Conservation (phyloP, 805 yeast species). For the Starmerella stellata region DNA sequence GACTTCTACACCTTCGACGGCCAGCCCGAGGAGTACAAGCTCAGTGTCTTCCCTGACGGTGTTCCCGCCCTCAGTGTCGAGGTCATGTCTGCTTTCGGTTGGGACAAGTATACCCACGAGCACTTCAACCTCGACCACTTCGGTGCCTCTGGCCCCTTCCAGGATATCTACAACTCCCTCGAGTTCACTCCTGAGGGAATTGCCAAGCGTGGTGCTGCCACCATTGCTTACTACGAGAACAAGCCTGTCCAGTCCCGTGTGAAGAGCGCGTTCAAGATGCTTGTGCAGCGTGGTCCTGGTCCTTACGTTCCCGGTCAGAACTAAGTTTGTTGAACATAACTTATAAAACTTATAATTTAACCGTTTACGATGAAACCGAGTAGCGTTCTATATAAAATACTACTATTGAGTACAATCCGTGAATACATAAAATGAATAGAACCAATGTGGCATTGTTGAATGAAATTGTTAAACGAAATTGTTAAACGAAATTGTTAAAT, state of each 20-base stretch:
- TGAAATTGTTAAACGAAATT: too few relatives aligned
- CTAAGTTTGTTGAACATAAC: too few relatives aligned
- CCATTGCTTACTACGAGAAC: slow-evolving; percentile 71
- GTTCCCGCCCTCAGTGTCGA: slow-evolving; percentile 85
- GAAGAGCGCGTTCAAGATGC: slow-evolving; percentile 21
- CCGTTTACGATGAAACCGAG: too few relatives aligned
- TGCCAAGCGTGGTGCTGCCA: slow-evolving; percentile 66
- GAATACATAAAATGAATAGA: too few relatives aligned
- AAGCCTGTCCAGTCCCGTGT: slow-evolving; percentile 53
- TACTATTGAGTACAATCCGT: too few relatives aligned
- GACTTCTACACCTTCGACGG: slow-evolving; percentile 78
- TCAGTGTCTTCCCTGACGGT: slow-evolving; percentile 84
- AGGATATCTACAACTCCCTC: slow-evolving; percentile 62
- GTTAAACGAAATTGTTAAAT: too few relatives aligned
- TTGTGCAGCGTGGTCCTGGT: slow-evolving; percentile 19
- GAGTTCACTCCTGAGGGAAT: slow-evolving; percentile 88
- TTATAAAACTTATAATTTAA: too few relatives aligned
- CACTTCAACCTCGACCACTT: slow-evolving; percentile 90
- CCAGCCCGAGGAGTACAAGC: slow-evolving; percentile 64
- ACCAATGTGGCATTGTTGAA: too few relatives aligned
- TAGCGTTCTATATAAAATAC: too few relatives aligned
- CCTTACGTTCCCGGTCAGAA: slow-evolving; percentile 11
- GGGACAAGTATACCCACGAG: slow-evolving; percentile 92
- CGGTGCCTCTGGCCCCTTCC: slow-evolving; percentile 89
- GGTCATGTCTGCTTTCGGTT: slow-evolving; percentile 77